These are phyloP conservation scores for Diaporthe vaccinii DNA, from an alignment of 2,329 filamentous ascomycete genomes.

Conservation along the genomic window DNA sequence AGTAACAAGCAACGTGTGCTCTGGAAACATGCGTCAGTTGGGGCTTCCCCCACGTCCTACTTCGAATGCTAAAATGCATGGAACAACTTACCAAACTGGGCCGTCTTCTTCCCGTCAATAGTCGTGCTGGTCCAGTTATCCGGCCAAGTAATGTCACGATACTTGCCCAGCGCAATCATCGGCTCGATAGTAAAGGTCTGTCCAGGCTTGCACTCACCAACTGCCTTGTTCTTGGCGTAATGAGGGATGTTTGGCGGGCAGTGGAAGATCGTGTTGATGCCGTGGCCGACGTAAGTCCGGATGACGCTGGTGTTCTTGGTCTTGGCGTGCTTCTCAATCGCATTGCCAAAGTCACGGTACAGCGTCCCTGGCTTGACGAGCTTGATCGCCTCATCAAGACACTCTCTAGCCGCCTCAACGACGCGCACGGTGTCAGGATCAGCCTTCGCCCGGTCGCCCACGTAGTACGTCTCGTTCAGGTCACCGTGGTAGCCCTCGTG, in stretches of 20 bases:
- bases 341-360: conserved; percentile 92
- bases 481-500: conserved; percentile 96
- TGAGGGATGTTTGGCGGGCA: conserved; percentile 94
- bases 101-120: conserved; percentile 87
- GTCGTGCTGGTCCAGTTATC: conserved; percentile 99
- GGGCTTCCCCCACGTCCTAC: too few species aligned
- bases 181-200: conserved; percentile 99
- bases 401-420: conserved; percentile 90
- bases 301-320: conserved; percentile 88
- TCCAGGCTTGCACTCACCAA: conserved; percentile 92
- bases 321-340: conserved; percentile 97
- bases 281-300: conserved; percentile 95
- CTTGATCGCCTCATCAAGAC: conserved; percentile 90
- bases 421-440: conserved; percentile 91
- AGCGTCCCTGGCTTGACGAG: conserved; percentile 93
- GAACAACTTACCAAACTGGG: conserved; percentile 84
- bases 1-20: conserved; percentile 88
- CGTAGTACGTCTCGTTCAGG: conserved; percentile 98
- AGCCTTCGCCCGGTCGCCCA: conserved; percentile 87
- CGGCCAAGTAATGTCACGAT: conserved; percentile 95
- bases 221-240: conserved; percentile 98
- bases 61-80: background rate
- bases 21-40: conserved; percentile 52
- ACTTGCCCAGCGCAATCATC: conserved; percentile 94
- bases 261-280: conserved; percentile 94